Conservation (phyloP, 2,329 filamentous ascomycete genomes). For the Cladosporium phlei region DNA sequence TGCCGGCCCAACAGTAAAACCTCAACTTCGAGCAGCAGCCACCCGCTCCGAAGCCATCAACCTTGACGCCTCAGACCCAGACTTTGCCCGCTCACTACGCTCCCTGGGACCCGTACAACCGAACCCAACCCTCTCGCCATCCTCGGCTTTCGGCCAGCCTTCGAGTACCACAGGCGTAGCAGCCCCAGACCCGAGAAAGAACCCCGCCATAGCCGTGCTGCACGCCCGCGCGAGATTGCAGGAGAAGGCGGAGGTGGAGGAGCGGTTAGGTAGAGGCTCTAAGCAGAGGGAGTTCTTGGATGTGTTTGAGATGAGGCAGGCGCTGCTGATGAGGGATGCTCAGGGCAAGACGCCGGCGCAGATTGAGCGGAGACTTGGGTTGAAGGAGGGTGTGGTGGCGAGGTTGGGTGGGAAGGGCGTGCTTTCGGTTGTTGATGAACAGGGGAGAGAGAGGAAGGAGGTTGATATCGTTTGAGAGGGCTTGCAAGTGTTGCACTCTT, state of each 20-base stretch:
- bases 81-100: conserved; percentile 76
- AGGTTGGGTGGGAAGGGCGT: conserved; percentile 30
- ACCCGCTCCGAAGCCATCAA: conserved; percentile 48
- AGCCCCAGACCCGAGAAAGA: conserved; percentile 40
- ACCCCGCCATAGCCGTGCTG: conserved; percentile 53
- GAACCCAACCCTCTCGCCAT: conserved; percentile 52
- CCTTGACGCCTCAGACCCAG: conserved; percentile 56
- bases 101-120: conserved; percentile 55
- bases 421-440: conserved; percentile 27
- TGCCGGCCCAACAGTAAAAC: conserved; percentile 39
- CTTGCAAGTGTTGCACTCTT: too few relatives aligned
- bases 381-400: conserved; percentile 32
- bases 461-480: conserved; percentile 27
- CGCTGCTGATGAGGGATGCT: conserved; percentile 30
- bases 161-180: conserved; percentile 27
- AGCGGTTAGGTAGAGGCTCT: conserved; percentile 37
- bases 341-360: conserved; percentile 24
- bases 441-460: conserved; percentile 27
- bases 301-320: conserved; percentile 37
- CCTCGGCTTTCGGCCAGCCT: conserved; percentile 44
- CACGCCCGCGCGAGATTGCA: conserved; percentile 48
- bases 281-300: conserved; percentile 39
- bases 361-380: conserved; percentile 32
- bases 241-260: conserved; percentile 51
- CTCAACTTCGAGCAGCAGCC: conserved; percentile 35